phyloP scores from a whole-genome alignment of 1,284 basidiomycete species.

The Trichosporon coremiiforme region DNA sequence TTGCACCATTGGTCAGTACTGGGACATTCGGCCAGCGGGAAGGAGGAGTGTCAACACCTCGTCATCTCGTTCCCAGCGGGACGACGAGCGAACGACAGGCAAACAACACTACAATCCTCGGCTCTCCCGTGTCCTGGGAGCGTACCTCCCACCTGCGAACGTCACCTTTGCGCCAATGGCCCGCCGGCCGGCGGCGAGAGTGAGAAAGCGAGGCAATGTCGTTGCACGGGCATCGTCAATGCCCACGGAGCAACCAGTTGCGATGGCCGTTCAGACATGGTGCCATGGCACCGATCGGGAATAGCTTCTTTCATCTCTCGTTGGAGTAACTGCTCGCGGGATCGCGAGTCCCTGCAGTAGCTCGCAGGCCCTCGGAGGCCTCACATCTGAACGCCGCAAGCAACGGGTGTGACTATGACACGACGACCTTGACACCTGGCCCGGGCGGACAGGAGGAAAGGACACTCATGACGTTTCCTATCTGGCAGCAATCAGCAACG shows the following conservation, averaged over 20 bases:
- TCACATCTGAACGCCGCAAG: neutral
- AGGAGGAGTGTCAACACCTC: neutral
- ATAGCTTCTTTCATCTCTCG: neutral
- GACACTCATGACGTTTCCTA: neutral
- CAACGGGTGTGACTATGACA: conserved; percentile 1
- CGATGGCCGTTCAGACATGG: neutral
- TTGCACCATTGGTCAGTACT: neutral
- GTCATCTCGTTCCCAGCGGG: neutral
- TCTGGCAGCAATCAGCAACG: conserved; percentile 14
- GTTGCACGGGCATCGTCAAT: neutral
- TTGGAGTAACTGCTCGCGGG: neutral
- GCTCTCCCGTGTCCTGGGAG: conserved; percentile 4
- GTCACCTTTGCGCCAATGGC: conserved; percentile 1
- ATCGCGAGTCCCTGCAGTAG: neutral
- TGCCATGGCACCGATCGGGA: neutral
- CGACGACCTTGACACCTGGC: neutral
- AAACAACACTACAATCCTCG: neutral
- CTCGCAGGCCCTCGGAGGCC: neutral
- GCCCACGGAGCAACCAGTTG: neutral
- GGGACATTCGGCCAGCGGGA: neutral
- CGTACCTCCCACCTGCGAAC: neutral
- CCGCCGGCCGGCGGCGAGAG: neutral
- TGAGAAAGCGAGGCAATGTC: neutral
- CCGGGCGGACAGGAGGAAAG: neutral
- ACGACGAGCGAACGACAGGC: neutral